Evolutionary conservation across 768 basidiomycete genomes (phyloP), one percentile per base, ranked within the genome.

Genomic region (Amanita polypyramis): DNA sequence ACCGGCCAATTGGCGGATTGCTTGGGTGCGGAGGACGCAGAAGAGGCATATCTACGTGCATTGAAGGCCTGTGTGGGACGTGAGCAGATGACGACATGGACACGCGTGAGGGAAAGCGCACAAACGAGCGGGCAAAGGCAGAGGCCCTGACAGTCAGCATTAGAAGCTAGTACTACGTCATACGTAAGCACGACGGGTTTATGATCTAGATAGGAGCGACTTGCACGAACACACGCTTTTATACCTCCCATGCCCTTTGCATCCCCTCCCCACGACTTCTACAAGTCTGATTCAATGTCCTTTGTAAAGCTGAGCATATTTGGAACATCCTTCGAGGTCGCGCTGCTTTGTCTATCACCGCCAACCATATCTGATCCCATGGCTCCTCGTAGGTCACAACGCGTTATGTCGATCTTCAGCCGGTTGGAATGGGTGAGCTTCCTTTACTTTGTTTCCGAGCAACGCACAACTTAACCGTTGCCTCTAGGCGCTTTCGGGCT

Each of bases 261-360:
- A 39, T 44, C 45, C 53, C 51, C 52, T 29, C 44, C 55, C 54
- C 54, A 38, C 49, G 33, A 52, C 45, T 12, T 43, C 38, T 48
- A 47, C 43, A 43, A 45, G 46, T 15, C 12, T 20, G 10, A 11
- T n/a, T 25, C 14, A 48, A 90, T 92, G 89, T 92, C 89, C 46
- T 96, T 96, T 57, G 93, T 97, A 60, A 97, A 97, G 70, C 88
- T 98, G 60, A 88, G 84, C 69, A 98, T 98, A 69, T 98, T 98
- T 58, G 94, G 93, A 40, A 99, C 95, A 54, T 96, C 94, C 47
- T 94, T 95, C 68, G 92, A 95, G 80, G 91, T 85, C 45, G 7
- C 25, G 7, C 25, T 47, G 69, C 32, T 43, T 33, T 50, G 35
- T 53, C 58, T 51, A 50, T 56, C 52, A 52, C 41, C 47, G 17